Base-by-base conservation (phyloP, 768 basidiomycete species). In the Kwoniella bestiolae region DNA sequence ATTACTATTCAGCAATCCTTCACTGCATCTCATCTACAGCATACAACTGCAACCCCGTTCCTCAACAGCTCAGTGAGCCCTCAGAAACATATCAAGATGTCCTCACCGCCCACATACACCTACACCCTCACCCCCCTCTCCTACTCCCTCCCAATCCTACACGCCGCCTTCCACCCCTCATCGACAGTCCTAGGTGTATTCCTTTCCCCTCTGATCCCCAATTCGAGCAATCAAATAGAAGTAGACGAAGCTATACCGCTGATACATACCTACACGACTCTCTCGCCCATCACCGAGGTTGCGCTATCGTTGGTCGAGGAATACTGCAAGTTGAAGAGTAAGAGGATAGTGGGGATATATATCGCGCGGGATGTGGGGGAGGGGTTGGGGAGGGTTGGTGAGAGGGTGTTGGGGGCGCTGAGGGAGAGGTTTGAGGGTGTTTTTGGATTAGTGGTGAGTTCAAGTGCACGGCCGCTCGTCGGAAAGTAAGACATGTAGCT, bases 101-200 rank as follows among this genome's bases (percentile, higher is more conserved):
- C 44, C 5, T 12, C 11, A 41, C 62, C 38, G 8, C 18, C 49
- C n/a, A n/a, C n/a, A n/a, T n/a, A 66, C 23, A 68, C 56, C 2
- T 64, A 65, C 23, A 12, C 11, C 8, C 56, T 77, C 49, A 61
- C 60, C 1, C 29, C 68, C 2, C 3, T 35, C n/a, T 57, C 73
- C 11, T 74, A 69, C 41, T 38, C 71, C 26, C 52, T 74, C 1
- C 75, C 75, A 9, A 55, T 77, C 38, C 67, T 77, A 4, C 75
- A 77, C 32, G 65, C 73, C 7, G 73, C 73, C 9, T 25, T 32
- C 5, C 56, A 77, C 60, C 72, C 65, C 23, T 70, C 72, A 6
- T 73, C 70, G 2, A 64, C 70, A 11, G 63, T 74, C 41, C 60
- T 65, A 31, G 75, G 75, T 28, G 49, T 76, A 21, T 72, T 76